Evolutionary conservation across 108 stramenopile genomes (phyloP).

Genomic region (Skeletonema marinoi): DNA sequence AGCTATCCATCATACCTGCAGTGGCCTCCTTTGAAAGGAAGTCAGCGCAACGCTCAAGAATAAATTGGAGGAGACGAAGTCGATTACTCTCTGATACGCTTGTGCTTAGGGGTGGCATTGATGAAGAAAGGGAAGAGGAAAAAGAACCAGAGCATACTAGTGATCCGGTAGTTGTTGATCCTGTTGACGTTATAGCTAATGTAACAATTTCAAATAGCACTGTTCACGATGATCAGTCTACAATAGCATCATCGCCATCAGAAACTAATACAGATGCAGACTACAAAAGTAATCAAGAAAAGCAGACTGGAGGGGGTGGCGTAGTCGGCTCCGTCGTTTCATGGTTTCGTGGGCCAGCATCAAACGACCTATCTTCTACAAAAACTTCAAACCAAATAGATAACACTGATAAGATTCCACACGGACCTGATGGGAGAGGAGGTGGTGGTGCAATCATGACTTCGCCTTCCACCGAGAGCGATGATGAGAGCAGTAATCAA

Average conservation of each 20-base stretch:
- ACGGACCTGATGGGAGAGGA: slow-evolving; percentile 27
- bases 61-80: neutral
- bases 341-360: neutral
- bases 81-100: slow-evolving; percentile 2
- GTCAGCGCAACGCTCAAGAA: neutral
- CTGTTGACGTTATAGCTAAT: neutral
- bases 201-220: neutral
- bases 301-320: neutral
- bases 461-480: neutral
- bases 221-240: neutral
- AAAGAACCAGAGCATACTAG: neutral
- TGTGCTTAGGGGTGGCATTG: slow-evolving; percentile 18
- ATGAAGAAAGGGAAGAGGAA: slow-evolving; percentile 11
- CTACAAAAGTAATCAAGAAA: neutral
- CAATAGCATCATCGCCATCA: neutral
- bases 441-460: slow-evolving; percentile 5
- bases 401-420: slow-evolving; percentile 24
- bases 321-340: neutral
- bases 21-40: neutral
- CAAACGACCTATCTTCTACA: neutral
- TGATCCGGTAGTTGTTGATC: neutral
- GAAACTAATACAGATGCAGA: neutral
- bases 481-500: neutral
- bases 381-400: neutral
- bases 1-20: neutral